Conservation (phyloP, 345 rosid genomes). For the Pugionium cornutum region DNA sequence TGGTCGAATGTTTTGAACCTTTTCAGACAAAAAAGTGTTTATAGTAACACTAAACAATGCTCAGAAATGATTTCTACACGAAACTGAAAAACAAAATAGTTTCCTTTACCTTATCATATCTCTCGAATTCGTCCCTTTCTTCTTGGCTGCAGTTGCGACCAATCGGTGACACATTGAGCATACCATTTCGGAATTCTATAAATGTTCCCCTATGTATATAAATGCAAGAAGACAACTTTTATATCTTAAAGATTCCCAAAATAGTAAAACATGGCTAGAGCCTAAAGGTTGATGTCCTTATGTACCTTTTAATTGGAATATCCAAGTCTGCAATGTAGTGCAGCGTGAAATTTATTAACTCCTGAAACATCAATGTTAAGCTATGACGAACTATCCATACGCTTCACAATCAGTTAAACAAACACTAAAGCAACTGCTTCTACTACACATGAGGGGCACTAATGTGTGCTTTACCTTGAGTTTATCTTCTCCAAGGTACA, state of each 20-base stretch:
- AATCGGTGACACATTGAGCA: conserved; percentile 96
- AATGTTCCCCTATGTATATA: conserved; percentile 77
- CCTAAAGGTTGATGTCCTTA: conserved; percentile 10
- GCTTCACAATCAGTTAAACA: conserved; percentile 3
- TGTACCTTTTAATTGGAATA: conserved; percentile 92
- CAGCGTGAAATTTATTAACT: conserved; percentile 74
- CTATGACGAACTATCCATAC: conserved; percentile 13
- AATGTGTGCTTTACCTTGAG: conserved; percentile 64
- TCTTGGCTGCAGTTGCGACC: conserved; percentile 99
- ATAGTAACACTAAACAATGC: conserved; percentile 4
- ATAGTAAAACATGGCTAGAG: conserved; percentile 8
- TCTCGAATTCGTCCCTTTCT: conserved; percentile 96
- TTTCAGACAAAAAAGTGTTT: conserved; percentile 35
- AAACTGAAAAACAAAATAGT: conserved; percentile 10
- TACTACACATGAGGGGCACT: conserved; percentile 12
- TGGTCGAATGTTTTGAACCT: conserved; percentile 82
- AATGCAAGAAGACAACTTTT: conserved; percentile 4
- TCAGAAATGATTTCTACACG: not conserved
- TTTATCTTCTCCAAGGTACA: conserved; percentile 77
- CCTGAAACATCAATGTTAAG: conserved; percentile 55
- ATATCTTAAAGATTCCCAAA: not conserved
- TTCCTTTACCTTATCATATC: conserved; percentile 77
- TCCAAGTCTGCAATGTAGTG: conserved; percentile 96
- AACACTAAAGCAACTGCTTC: conserved; percentile 8
- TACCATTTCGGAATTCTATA: conserved; percentile 94